Evolutionary conservation across 129 eudicot genomes (phyloP).

Genomic region (Ambrosia artemisiifolia): DNA sequence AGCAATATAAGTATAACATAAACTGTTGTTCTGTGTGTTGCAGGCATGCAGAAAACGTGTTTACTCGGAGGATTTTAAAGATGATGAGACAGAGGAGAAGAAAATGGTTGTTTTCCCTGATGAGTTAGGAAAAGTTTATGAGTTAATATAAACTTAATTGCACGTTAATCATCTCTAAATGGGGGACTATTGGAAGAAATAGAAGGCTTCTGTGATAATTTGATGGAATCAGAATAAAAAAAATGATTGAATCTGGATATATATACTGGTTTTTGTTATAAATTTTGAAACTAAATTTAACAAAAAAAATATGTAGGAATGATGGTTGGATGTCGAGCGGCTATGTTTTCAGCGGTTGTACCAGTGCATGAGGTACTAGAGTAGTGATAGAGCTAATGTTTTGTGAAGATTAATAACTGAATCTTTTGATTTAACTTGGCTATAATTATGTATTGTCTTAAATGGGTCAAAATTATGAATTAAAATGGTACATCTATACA

Average conservation of each 20-base stretch:
- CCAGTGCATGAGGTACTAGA: too few species aligned
- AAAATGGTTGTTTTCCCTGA: slow-evolving; percentile 32
- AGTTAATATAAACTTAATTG: slow-evolving; percentile 46
- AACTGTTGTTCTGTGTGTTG: background rate
- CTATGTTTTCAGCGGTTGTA: too few species aligned
- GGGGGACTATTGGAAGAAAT: slow-evolving; percentile 59
- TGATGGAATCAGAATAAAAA: slow-evolving; percentile 44
- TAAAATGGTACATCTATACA: too few species aligned
- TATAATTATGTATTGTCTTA: too few species aligned
- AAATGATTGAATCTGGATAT: slow-evolving; percentile 5
- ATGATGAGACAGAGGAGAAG: slow-evolving; percentile 28
- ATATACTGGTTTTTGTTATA: background rate
- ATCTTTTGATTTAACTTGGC: too few species aligned
- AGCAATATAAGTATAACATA: background rate
- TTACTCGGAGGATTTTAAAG: slow-evolving; percentile 40
- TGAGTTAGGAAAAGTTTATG: slow-evolving; percentile 46
- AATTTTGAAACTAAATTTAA: background rate
- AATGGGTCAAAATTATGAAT: too few species aligned
- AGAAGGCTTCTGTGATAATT: slow-evolving; percentile 54
- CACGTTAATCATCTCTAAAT: slow-evolving; percentile 37
- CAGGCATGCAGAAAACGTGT: slow-evolving; percentile 70
- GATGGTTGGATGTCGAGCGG: too few species aligned
- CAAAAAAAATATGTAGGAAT: too few species aligned
- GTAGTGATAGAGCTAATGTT: too few species aligned
- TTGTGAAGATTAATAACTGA: too few species aligned